phyloP scores from a whole-genome alignment of 805 yeast species.

The Candida maesae region DNA sequence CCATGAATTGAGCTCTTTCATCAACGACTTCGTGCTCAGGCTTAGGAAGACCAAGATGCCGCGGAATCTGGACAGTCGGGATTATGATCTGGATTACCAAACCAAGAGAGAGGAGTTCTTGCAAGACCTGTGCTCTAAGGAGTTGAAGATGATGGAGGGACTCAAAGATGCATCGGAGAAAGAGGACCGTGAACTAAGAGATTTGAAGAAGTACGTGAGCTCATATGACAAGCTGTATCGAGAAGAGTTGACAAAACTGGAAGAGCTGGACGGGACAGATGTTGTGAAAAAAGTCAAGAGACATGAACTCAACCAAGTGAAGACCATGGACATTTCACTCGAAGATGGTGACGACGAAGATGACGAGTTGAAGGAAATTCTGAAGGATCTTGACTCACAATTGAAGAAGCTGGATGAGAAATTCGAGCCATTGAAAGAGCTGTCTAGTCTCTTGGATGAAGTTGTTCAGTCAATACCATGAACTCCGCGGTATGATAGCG shows the following conservation, averaged over 20 bases:
- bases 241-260: conserved; percentile 12
- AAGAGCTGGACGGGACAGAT: conserved; percentile 8
- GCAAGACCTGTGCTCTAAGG: conserved; percentile 18
- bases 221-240: conserved; percentile 13
- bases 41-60: conserved; percentile 18
- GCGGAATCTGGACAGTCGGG: conserved; percentile 8
- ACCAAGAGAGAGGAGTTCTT: conserved; percentile 16
- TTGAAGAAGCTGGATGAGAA: conserved; percentile 12
- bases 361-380: conserved; percentile 7
- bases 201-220: conserved; percentile 9
- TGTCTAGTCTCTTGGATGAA: conserved; percentile 12
- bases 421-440: conserved; percentile 12
- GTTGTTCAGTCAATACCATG: not conserved
- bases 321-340: not conserved
- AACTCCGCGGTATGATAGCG: too few relatives aligned
- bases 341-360: conserved; percentile 2
- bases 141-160: conserved; percentile 15
- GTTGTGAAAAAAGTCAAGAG: conserved; percentile 1
- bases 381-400: conserved; percentile 15
- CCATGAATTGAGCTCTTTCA: conserved; percentile 9
- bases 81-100: conserved; percentile 23
- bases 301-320: conserved; percentile 5
- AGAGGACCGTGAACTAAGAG: conserved; percentile 12
- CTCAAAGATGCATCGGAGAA: conserved; percentile 11
- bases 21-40: conserved; percentile 10